These are phyloP conservation scores for Lolium multiflorum DNA, from an alignment of 176 grass and related monocot species.

Conservation along the genomic window DNA sequence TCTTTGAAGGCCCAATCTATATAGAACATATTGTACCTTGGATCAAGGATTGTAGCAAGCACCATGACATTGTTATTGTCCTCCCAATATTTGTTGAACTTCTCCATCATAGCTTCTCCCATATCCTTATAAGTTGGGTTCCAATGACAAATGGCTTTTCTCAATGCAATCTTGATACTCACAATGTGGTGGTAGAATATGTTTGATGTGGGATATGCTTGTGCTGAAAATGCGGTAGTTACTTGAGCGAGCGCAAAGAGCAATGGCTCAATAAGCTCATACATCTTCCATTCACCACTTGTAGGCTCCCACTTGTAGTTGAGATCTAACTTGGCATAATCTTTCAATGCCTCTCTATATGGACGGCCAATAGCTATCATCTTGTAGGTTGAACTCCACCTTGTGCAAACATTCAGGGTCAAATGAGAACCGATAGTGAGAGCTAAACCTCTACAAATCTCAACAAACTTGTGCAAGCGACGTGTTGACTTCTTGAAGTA, in stretches of 20 bases:
- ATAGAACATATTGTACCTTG: too few species aligned
- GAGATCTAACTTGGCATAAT: neutral
- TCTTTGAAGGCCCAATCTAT: too few species aligned
- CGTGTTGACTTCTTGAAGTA: neutral
- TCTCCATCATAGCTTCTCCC: too few species aligned
- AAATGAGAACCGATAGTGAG: neutral
- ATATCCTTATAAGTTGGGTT: too few species aligned
- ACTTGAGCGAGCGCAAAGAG: neutral
- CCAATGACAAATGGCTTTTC: neutral
- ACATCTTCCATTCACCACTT: neutral
- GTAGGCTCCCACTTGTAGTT: neutral
- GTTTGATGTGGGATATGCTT: neutral
- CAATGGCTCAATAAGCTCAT: neutral
- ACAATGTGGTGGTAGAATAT: neutral
- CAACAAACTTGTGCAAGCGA: neutral
- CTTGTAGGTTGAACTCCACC: neutral
- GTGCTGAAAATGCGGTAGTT: neutral
- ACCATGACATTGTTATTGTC: too few species aligned
- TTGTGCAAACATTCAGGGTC: neutral
- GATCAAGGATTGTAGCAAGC: too few species aligned
- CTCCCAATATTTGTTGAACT: too few species aligned
- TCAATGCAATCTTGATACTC: conserved; percentile 9
- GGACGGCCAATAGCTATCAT: neutral
- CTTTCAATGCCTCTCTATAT: neutral
- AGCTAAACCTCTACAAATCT: neutral